Conservation (phyloP, 345 rosid species). For the Cardamine chenopodiifolia region DNA sequence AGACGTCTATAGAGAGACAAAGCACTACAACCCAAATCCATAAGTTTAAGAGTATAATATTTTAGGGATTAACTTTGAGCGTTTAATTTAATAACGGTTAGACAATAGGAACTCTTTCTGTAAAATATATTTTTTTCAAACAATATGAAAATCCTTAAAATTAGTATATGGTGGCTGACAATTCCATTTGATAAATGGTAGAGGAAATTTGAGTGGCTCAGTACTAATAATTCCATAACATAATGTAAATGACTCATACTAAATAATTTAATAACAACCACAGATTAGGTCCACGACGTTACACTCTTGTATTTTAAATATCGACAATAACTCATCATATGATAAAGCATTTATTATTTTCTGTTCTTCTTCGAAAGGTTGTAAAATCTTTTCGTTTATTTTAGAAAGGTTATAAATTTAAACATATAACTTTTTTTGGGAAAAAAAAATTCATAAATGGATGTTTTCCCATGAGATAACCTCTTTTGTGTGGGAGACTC, state of each 20-base stretch:
- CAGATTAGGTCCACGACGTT: constrained; percentile 24
- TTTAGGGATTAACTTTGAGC: background rate
- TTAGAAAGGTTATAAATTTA: too few species aligned
- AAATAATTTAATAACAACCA: constrained; percentile 14
- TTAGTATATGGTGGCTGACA: background rate
- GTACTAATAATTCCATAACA: constrained; percentile 16
- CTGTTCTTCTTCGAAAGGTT: constrained; percentile 20
- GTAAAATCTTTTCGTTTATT: background rate
- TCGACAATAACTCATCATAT: constrained; percentile 3
- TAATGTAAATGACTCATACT: constrained; percentile 13
- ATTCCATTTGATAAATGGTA: background rate
- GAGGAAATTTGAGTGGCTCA: constrained; percentile 24
- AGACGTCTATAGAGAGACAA: too few species aligned
- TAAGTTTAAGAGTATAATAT: background rate
- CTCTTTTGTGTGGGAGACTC: too few species aligned
- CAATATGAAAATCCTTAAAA: background rate
- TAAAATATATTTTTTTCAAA: background rate
- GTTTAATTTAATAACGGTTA: background rate
- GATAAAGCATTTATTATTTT: background rate
- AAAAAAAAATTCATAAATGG: background rate
- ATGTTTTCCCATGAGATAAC: too few species aligned
- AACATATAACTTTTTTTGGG: too few species aligned
- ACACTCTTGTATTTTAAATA: constrained; percentile 1
- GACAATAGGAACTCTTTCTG: background rate
- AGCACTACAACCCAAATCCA: background rate